Evolutionary conservation across 2,329 filamentous ascomycete genomes (phyloP).

Genomic region (Claviceps cyperi): DNA sequence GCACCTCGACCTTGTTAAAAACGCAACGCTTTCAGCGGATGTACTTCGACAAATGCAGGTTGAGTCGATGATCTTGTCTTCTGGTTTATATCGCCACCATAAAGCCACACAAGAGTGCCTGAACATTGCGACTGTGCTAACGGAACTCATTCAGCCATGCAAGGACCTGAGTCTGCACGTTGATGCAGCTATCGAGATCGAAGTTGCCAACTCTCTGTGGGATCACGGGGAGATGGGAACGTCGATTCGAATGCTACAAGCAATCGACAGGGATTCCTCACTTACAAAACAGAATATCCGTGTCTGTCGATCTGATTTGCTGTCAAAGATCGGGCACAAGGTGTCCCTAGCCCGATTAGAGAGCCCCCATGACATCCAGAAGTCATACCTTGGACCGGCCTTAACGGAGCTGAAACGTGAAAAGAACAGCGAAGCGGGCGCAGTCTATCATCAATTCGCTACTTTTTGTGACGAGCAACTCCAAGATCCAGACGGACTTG

Average conservation of each 20-base stretch:
- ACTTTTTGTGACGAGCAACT: constrained; percentile 90
- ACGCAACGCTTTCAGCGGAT: constrained; percentile 44
- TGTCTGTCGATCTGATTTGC: constrained; percentile 61
- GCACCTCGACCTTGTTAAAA: constrained; percentile 46
- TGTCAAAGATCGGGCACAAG: constrained; percentile 78
- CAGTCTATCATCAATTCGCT: constrained; percentile 90
- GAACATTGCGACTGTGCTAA: constrained; percentile 72
- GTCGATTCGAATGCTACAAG: constrained; percentile 78
- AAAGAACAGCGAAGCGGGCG: constrained; percentile 56
- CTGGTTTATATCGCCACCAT: constrained; percentile 64
- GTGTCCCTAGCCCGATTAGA: constrained; percentile 81
- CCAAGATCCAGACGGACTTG: constrained; percentile 68
- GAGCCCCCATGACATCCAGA: constrained; percentile 80
- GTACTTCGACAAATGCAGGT: constrained; percentile 60
- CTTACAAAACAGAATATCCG: constrained; percentile 55
- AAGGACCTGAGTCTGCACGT: constrained; percentile 58
- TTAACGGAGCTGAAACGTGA: constrained; percentile 64
- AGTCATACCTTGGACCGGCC: constrained; percentile 71
- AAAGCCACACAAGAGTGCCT: constrained; percentile 75
- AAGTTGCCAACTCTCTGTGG: constrained; percentile 84
- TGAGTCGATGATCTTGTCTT: constrained; percentile 60
- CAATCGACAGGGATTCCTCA: constrained; percentile 45
- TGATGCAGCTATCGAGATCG: constrained; percentile 62
- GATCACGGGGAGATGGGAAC: constrained; percentile 80
- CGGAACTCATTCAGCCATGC: constrained; percentile 58